Conservation (phyloP, 192 early-diverging fungal species). For the Physocladia obscura region DNA sequence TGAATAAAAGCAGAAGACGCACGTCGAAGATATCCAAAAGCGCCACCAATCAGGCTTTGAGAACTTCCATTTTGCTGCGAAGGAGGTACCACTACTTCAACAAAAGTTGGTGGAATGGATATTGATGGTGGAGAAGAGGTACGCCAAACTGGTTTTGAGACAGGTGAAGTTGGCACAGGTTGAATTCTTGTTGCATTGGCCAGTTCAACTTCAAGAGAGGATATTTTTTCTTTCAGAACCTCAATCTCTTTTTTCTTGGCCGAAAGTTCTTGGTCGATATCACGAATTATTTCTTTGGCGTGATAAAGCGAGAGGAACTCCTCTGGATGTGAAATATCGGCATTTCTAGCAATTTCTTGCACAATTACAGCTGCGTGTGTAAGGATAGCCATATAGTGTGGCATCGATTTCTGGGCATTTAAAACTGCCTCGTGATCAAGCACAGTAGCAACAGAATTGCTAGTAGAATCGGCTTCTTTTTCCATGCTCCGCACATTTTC, state of each 20-base stretch:
- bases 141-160: neutral
- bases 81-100: neutral
- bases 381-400: neutral
- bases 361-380: constrained; percentile 1
- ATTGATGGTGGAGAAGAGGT: neutral
- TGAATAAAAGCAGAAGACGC: neutral
- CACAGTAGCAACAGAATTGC: neutral
- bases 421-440: neutral
- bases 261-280: neutral
- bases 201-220: neutral
- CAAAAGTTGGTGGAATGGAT: neutral
- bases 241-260: neutral
- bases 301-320: constrained; percentile 3
- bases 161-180: neutral
- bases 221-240: neutral
- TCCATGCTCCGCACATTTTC: neutral
- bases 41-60: neutral
- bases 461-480: neutral
- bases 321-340: neutral
- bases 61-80: neutral
- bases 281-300: constrained; percentile 7
- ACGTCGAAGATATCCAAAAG: neutral
- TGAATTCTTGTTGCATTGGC: neutral
- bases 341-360: neutral
- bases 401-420: neutral